A percentile compares a stretch with the other conserved stretches of the same genome.
Conservation (phyloP, 106 monocot genomes). For the Allium cepa region DNA sequence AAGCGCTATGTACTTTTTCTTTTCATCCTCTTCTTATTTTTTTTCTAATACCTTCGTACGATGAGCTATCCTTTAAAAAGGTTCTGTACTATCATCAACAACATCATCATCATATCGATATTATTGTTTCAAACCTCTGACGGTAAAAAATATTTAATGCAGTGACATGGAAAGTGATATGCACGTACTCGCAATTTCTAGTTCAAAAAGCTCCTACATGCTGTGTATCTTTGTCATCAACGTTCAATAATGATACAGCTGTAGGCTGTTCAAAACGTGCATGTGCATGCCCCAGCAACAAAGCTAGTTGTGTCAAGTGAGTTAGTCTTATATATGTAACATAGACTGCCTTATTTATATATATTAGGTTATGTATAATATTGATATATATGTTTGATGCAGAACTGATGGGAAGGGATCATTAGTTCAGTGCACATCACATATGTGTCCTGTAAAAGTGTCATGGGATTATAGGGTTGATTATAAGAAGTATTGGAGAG, state of each 20-base stretch:
- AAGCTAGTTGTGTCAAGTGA: conserved; percentile 12
- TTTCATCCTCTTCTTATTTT: too few species aligned
- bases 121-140: too few species aligned
- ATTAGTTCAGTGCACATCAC: conserved; percentile 11
- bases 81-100: too few species aligned
- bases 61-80: too few species aligned
- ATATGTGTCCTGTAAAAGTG: conserved; percentile 12
- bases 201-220: conserved; percentile 7
- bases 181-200: conserved; percentile 16
- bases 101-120: too few species aligned
- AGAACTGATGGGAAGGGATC: background rate
- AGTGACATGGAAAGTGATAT: conserved; percentile 17
- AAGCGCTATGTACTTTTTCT: too few species aligned
- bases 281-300: conserved; percentile 6
- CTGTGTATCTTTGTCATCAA: conserved; percentile 11
- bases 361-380: background rate
- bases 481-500: conserved; percentile 10
- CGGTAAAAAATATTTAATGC: background rate
- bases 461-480: conserved; percentile 7
- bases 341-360: background rate
- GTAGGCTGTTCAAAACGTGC: conserved; percentile 10
- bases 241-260: conserved; percentile 9
- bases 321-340: background rate
- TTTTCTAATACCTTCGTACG: too few species aligned
- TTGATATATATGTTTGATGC: conserved; percentile 2